These are phyloP conservation scores for Patellifolia procumbens DNA, from an alignment of 179 eudicot genomes.

Conservation along the genomic window DNA sequence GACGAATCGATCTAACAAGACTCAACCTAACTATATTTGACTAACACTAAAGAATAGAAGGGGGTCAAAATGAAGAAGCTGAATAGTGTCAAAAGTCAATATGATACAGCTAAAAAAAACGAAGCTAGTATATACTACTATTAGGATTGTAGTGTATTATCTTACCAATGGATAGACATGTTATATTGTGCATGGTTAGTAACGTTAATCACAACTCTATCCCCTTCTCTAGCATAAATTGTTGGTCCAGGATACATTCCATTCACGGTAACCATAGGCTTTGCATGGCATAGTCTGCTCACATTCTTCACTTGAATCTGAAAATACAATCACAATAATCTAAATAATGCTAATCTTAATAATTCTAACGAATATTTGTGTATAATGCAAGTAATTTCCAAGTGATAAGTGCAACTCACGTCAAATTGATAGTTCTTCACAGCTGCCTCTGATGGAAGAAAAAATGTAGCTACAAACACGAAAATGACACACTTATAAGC, in stretches of 20 bases:
- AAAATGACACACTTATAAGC: constrained; percentile 17
- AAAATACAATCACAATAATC: not conserved
- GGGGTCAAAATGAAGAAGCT: no score
- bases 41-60: no score
- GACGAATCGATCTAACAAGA: no score
- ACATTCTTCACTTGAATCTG: constrained; percentile 72
- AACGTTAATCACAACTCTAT: constrained; percentile 55
- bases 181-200: constrained; percentile 70
- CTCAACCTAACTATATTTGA: no score
- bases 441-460: constrained; percentile 39
- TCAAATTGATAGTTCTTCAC: constrained; percentile 53
- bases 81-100: no score
- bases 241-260: constrained; percentile 88
- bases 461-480: constrained; percentile 10
- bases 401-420: constrained; percentile 31
- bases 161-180: constrained; percentile 64
- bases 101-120: no score
- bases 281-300: constrained; percentile 76
- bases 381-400: not conserved
- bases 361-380: not conserved
- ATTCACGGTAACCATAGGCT: constrained; percentile 76
- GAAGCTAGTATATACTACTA: no score
- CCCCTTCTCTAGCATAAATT: constrained; percentile 70
- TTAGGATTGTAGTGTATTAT: not conserved
- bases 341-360: not conserved